Evolutionary conservation across 495 filamentous ascomycete genomes (phyloP).

Genomic region (Pyrenopolyporus hunteri): DNA sequence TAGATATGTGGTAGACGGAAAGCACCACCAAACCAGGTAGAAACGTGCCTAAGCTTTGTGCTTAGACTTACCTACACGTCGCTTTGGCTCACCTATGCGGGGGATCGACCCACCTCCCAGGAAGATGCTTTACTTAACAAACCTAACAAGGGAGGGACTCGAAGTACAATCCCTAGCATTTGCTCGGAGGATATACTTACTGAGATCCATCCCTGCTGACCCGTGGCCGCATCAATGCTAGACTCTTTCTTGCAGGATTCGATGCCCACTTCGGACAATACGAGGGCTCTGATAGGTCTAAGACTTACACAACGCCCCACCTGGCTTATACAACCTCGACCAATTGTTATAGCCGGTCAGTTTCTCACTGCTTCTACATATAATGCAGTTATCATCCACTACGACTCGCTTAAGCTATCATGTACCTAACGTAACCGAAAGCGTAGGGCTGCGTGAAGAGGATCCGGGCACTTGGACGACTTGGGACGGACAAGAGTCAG

Average conservation of each 20-base stretch:
- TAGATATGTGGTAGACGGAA: too few relatives aligned
- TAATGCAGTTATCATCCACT: constrained; percentile 1
- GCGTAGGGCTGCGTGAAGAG: constrained; percentile 35
- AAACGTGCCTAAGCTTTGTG: constrained; percentile 5
- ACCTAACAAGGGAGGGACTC: not conserved
- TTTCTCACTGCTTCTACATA: constrained; percentile 3
- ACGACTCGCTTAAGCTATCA: constrained; percentile 12
- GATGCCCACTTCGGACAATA: constrained; percentile 26
- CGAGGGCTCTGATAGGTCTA: constrained; percentile 20
- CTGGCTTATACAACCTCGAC: not conserved
- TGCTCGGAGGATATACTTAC: constrained; percentile 13
- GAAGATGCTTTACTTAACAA: not conserved
- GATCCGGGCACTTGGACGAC: constrained; percentile 22
- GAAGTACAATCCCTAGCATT: constrained; percentile 9
- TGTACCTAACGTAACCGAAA: constrained; percentile 37
- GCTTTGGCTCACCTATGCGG: constrained; percentile 30
- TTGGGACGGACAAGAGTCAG: not conserved
- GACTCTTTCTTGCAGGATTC: constrained; percentile 22
- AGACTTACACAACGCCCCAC: constrained; percentile 1
- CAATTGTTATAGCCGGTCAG: constrained; percentile 1
- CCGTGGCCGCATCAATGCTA: constrained; percentile 19
- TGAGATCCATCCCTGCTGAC: constrained; percentile 20
- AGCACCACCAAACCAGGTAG: not conserved
- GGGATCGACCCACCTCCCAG: constrained; percentile 2
- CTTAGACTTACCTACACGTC: constrained; percentile 8